Evolutionary conservation across 1,139 yeast species (phyloP).

Genomic region (Yamadazyma mexicana): DNA sequence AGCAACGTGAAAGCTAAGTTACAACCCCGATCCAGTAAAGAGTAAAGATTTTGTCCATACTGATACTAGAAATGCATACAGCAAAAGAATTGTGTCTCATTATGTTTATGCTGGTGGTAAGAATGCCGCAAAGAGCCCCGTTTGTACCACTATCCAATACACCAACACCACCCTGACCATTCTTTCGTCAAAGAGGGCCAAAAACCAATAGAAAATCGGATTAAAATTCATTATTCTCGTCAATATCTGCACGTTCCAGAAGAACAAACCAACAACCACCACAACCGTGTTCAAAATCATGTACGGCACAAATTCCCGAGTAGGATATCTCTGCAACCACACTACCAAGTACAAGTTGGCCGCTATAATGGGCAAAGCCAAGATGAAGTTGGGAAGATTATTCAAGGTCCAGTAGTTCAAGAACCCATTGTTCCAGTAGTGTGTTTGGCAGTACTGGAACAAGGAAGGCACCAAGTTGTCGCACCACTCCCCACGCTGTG

Average conservation of each 20-base stretch:
- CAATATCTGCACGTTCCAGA: constrained; percentile 85
- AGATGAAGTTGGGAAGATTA: constrained; percentile 80
- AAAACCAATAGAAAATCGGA: constrained; percentile 75
- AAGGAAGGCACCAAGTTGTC: constrained; percentile 53
- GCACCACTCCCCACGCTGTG: constrained; percentile 83
- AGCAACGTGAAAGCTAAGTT: too few relatives aligned
- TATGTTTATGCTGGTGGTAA: constrained; percentile 71
- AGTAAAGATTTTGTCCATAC: too few relatives aligned
- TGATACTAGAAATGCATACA: too few relatives aligned
- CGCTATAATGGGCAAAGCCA: constrained; percentile 67
- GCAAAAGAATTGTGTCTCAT: too few relatives aligned
- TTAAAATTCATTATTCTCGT: constrained; percentile 76
- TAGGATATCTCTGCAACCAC: constrained; percentile 39
- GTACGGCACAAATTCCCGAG: constrained; percentile 30
- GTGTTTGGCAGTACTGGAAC: constrained; percentile 70
- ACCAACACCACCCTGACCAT: constrained; percentile 26
- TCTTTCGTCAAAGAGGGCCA: constrained; percentile 32
- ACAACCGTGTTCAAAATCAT: constrained; percentile 41
- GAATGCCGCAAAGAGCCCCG: constrained; percentile 62
- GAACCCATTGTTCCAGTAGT: constrained; percentile 87
- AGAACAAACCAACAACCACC: constrained; percentile 51
- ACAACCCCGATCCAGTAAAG: too few relatives aligned
- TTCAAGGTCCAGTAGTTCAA: constrained; percentile 76
- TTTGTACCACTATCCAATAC: constrained; percentile 58
- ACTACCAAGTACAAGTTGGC: constrained; percentile 32